Base-by-base conservation (phyloP, 2,329 filamentous ascomycete genomes). In the Fusarium anthophilum region DNA sequence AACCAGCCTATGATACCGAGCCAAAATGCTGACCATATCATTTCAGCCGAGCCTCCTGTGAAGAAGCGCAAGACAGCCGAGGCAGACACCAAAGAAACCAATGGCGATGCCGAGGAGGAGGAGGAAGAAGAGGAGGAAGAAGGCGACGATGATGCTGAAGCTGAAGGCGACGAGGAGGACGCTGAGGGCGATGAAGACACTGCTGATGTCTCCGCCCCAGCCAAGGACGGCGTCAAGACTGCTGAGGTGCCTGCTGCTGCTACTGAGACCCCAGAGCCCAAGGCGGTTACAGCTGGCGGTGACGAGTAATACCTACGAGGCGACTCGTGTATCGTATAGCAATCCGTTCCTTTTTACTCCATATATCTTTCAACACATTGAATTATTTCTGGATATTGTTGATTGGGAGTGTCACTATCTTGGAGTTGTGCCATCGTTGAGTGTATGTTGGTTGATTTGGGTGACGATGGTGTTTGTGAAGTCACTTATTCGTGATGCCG, bases 1-100 rank as follows among this genome's bases (percentile, higher is more conserved):
- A 17, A n/a, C 3, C 32, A 18, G 28, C 6, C 4, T 44, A 15
- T 26, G 24, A 22, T 26, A n/a, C 4, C 22, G 48, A 32, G 32
- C 15, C 24, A 41, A 50, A 45, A 51, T 35, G 26, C 71, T 74
- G 35, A 74, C 43, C 2, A 20, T 28, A 13, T 38, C 5, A 12
- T 13, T 30, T 12, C 28, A 74, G 72, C 35, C 56, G 72, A 74
- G 56, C 72, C 72, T 60, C 87, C 87, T 43, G 84, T 84, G 64
- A 88, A 88, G 83, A 88, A 87, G 82, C 84, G 83, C 76, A 88
- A 87, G 84, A 87, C 85, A 32, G 80, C 76, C 63, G 76, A 81
- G 30, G 79, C 79, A 32, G 75, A 79, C 28, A 78, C 70, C 26
- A 78, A 79, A 53, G 78, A 78, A 48, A 78, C 75, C 50, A 82